A percentile compares a stretch with the other conserved stretches of the same genome.
phyloP scores from a whole-genome alignment of 768 basidiomycete genomes.

The Boletus edulis region DNA sequence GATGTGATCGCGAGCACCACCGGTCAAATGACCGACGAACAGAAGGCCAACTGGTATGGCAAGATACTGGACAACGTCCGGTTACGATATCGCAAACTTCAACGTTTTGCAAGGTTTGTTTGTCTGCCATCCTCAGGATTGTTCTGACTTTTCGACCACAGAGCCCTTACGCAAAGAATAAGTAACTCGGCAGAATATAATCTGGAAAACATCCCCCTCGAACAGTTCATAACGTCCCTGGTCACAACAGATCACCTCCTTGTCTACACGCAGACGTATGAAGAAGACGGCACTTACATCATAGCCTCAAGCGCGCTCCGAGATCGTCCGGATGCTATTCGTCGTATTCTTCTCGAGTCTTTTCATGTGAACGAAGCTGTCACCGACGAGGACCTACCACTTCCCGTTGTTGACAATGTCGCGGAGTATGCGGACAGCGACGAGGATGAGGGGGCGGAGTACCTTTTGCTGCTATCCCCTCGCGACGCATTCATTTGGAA shows the following conservation, averaged over 20 bases:
- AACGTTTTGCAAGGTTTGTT: slow-evolving; percentile 81
- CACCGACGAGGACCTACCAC: slow-evolving; percentile 46
- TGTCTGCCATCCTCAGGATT: not conserved
- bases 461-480: slow-evolving; percentile 86
- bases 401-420: slow-evolving; percentile 38
- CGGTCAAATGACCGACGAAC: slow-evolving; percentile 68
- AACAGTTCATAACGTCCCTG: slow-evolving; percentile 75
- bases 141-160: slow-evolving; percentile 24
- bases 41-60: slow-evolving; percentile 84
- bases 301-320: slow-evolving; percentile 77
- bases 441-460: slow-evolving; percentile 60
- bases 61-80: slow-evolving; percentile 93
- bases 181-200: slow-evolving; percentile 92
- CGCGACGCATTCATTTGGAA: slow-evolving; percentile 88
- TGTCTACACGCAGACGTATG: slow-evolving; percentile 84
- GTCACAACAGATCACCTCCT: slow-evolving; percentile 88
- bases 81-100: slow-evolving; percentile 88
- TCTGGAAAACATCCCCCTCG: slow-evolving; percentile 70
- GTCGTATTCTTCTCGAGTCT: slow-evolving; percentile 78
- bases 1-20: slow-evolving; percentile 38
- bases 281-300: slow-evolving; percentile 90
- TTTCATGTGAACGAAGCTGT: slow-evolving; percentile 72
- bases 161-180: slow-evolving; percentile 79
- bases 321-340: slow-evolving; percentile 73
- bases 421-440: slow-evolving; percentile 45